phyloP scores from a whole-genome alignment of 176 grass and related monocot genomes.

The maize (Zea mays) region DNA sequence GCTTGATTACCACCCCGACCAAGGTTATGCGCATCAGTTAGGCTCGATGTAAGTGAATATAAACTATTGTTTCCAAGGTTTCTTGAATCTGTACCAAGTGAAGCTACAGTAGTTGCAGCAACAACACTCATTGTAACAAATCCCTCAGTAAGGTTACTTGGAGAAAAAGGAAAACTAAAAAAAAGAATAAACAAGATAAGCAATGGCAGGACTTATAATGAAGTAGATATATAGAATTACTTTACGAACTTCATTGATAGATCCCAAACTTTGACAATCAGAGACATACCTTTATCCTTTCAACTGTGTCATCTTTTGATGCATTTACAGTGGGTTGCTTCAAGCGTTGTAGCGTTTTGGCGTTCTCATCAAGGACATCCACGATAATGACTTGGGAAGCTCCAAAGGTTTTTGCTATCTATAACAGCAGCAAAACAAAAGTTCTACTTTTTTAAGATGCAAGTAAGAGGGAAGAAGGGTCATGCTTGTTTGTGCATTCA shows the following conservation, averaged over 20 bases:
- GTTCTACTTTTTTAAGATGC: too few species aligned
- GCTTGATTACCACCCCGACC: too few species aligned
- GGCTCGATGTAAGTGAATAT: too few species aligned
- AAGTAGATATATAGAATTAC: background rate
- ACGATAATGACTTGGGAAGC: constrained; percentile 90
- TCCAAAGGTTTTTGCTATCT: too few species aligned
- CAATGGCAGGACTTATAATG: background rate
- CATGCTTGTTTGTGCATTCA: too few species aligned
- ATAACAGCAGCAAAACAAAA: too few species aligned
- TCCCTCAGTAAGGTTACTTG: too few species aligned
- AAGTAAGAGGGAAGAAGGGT: too few species aligned
- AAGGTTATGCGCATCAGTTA: too few species aligned
- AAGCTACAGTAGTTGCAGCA: constrained; percentile 47
- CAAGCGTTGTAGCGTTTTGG: constrained; percentile 72
- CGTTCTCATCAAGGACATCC: constrained; percentile 91
- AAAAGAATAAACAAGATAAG: background rate
- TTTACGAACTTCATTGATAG: constrained; percentile 7
- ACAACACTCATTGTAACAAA: constrained; percentile 10
- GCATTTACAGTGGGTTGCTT: constrained; percentile 83
- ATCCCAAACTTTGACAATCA: background rate
- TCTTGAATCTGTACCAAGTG: constrained; percentile 34
- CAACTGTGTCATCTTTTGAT: constrained; percentile 64
- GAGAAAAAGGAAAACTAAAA: background rate
- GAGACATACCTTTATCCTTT: constrained; percentile 22
- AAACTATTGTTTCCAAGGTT: too few species aligned